Evolutionary conservation across 164 flowering plant genomes (phyloP).

Genomic region (Berberis thunbergii): DNA sequence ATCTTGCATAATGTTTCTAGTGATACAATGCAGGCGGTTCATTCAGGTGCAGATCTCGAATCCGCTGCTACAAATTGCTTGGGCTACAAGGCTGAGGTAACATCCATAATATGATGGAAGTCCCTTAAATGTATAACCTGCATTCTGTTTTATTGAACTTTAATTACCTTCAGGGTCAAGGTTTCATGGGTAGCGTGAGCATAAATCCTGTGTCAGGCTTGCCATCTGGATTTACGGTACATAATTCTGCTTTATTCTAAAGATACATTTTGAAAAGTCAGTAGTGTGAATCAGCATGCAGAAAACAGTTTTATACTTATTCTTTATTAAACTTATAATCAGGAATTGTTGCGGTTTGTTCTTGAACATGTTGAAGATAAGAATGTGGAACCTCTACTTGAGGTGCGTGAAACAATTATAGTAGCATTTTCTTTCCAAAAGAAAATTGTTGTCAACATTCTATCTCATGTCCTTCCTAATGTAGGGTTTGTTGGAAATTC

Average conservation of each 20-base stretch:
- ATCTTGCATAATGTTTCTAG: slow-evolving; percentile 1
- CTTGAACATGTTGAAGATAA: slow-evolving; percentile 79
- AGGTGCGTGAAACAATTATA: slow-evolving; percentile 37
- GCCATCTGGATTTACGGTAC: slow-evolving; percentile 86
- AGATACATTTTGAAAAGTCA: neutral
- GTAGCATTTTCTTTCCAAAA: neutral
- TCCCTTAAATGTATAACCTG: slow-evolving; percentile 1
- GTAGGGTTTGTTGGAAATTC: slow-evolving; percentile 93
- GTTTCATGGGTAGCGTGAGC: slow-evolving; percentile 95
- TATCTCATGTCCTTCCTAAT: slow-evolving; percentile 5
- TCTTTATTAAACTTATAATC: slow-evolving; percentile 12
- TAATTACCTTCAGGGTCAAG: slow-evolving; percentile 61
- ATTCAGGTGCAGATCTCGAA: slow-evolving; percentile 99
- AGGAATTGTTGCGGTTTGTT: slow-evolving; percentile 74
- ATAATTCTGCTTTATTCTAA: slow-evolving; percentile 7
- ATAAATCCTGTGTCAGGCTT: slow-evolving; percentile 81
- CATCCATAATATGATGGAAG: neutral
- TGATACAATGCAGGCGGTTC: slow-evolving; percentile 68
- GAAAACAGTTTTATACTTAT: slow-evolving; percentile 3
- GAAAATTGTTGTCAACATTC: no score
- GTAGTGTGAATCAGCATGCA: neutral
- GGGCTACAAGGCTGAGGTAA: slow-evolving; percentile 89
- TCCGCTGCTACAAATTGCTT: slow-evolving; percentile 84
- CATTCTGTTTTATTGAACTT: slow-evolving; percentile 3
- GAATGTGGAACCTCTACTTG: slow-evolving; percentile 80